Percentiles rank a stretch among this genome's conserved stretches.
Evolutionary conservation across 1,284 basidiomycete species (phyloP).

Genomic region (Calocybe gambosa): DNA sequence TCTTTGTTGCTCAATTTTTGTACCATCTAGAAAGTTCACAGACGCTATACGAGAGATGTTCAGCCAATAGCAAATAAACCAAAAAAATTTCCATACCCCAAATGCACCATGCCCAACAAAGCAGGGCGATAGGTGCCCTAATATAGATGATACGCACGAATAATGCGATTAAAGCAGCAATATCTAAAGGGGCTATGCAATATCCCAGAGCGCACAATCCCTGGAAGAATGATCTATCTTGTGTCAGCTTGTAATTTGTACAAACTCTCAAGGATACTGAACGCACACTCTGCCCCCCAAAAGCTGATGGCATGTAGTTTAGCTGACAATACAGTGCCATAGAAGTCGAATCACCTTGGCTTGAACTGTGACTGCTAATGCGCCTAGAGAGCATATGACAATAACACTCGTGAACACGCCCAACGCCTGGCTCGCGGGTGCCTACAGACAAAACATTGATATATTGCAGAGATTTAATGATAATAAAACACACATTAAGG

Average conservation of each 20-base stretch:
- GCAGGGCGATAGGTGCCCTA: constrained; percentile 75
- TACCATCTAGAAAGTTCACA: constrained; percentile 91
- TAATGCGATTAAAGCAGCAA: constrained; percentile 82
- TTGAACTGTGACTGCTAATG: constrained; percentile 86
- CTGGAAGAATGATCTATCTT: constrained; percentile 88
- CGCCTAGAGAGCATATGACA: constrained; percentile 85
- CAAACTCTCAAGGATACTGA: neutral
- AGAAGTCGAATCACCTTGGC: constrained; percentile 58
- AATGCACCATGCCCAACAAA: constrained; percentile 90
- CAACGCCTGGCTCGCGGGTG: constrained; percentile 76
- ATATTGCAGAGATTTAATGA: constrained; percentile 4
- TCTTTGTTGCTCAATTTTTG: constrained; percentile 83
- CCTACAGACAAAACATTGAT: constrained; percentile 39
- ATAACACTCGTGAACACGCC: constrained; percentile 90
- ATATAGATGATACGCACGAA: constrained; percentile 85
- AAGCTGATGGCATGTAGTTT: constrained; percentile 40
- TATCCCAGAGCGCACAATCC: constrained; percentile 89
- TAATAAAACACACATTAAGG: constrained; percentile 59
- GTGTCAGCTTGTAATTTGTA: constrained; percentile 8
- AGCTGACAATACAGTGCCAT: neutral
- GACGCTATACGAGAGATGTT: constrained; percentile 50
- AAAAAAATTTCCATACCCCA: constrained; percentile 63
- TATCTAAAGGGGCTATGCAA: constrained; percentile 83
- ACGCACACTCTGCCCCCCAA: constrained; percentile 91
- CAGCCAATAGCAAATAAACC: neutral